Evolutionary conservation across 2,329 filamentous ascomycete genomes (phyloP).

Genomic region (Penicillium sp.): DNA sequence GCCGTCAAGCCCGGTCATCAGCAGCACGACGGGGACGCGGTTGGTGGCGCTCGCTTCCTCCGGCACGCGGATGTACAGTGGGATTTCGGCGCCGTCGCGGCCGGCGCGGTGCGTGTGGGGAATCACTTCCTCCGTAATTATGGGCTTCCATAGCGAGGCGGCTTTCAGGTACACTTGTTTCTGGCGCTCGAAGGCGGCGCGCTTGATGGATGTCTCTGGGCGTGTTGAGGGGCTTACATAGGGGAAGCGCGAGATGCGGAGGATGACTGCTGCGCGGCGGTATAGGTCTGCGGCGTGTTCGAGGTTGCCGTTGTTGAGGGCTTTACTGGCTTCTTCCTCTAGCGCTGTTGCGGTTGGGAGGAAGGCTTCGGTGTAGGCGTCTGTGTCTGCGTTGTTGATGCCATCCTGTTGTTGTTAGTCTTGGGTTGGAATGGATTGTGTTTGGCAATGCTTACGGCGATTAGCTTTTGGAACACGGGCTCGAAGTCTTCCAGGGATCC

Average conservation of each 20-base stretch:
- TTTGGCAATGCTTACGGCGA: constrained; percentile 37
- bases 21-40: constrained; percentile 46
- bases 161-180: constrained; percentile 57
- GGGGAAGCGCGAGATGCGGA: constrained; percentile 65
- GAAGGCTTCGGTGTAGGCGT: constrained; percentile 56
- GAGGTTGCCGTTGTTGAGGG: constrained; percentile 42
- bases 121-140: constrained; percentile 54
- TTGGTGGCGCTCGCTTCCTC: constrained; percentile 33
- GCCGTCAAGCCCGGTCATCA: constrained; percentile 52
- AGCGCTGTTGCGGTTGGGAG: constrained; percentile 55
- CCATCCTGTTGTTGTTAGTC: constrained; percentile 34
- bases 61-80: constrained; percentile 58
- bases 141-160: constrained; percentile 45
- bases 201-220: constrained; percentile 40
- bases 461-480: constrained; percentile 57
- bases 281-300: constrained; percentile 54
- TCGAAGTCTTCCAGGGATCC: constrained; percentile 59
- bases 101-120: constrained; percentile 47
- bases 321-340: constrained; percentile 45
- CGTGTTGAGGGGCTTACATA: constrained; percentile 25
- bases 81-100: constrained; percentile 50
- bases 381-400: constrained; percentile 57
- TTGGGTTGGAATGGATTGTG: neutral
- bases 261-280: constrained; percentile 63
- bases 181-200: constrained; percentile 56